Evolutionary conservation across 2,329 filamentous ascomycete species (phyloP).

Genomic region (Penicillium sp.): DNA sequence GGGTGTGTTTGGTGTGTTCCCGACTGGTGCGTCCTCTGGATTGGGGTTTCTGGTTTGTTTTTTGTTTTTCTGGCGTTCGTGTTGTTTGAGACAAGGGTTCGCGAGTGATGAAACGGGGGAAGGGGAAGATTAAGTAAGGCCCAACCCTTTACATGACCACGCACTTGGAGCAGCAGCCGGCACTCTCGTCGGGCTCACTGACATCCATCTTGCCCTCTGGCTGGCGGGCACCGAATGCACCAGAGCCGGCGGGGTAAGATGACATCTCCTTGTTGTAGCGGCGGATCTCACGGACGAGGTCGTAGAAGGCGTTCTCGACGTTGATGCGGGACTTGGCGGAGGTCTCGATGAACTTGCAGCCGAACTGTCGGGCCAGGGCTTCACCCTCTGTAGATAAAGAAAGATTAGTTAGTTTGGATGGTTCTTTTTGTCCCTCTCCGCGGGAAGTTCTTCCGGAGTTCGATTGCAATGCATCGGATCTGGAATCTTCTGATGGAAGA

Average conservation of each 20-base stretch:
- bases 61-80: neutral
- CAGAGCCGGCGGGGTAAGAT: conserved; percentile 71
- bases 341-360: conserved; percentile 98
- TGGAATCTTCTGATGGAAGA: neutral
- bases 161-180: conserved; percentile 82
- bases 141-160: conserved; percentile 66
- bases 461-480: neutral
- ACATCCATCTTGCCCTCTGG: conserved; percentile 73
- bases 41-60: neutral
- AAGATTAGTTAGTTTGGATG: neutral
- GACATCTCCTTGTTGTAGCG: conserved; percentile 99
- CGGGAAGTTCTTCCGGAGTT: neutral
- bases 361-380: conserved; percentile 79
- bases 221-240: conserved; percentile 61
- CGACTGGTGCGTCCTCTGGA: conserved; percentile 1
- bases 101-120: neutral
- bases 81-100: neutral
- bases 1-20: neutral
- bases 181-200: conserved; percentile 52
- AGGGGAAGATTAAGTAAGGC: neutral
- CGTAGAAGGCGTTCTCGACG: conserved; percentile 97
- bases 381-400: conserved; percentile 70
- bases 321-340: conserved; percentile 98
- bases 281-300: conserved; percentile 95
- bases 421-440: too few relatives aligned